Evolutionary conservation across 2,329 filamentous ascomycete species (phyloP).

Genomic region (Monilinia laxa): DNA sequence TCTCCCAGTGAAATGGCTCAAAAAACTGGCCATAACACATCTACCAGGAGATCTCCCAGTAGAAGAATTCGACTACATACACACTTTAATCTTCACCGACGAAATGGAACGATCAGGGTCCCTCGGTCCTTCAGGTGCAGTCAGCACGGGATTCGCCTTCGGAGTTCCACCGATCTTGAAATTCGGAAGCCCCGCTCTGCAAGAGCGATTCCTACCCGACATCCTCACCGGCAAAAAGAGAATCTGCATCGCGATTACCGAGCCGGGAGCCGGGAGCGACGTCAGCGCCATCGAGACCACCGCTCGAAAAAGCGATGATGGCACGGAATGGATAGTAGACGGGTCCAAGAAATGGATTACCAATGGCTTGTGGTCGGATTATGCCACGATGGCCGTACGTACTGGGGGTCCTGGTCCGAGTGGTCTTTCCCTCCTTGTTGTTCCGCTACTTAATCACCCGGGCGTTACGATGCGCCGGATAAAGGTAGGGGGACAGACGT

Average conservation of each 20-base stretch:
- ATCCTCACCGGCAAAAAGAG: slow-evolving; percentile 65
- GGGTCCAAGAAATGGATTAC: slow-evolving; percentile 76
- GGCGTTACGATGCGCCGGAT: slow-evolving; percentile 68
- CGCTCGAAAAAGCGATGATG: slow-evolving; percentile 60
- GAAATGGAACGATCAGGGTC: slow-evolving; percentile 67
- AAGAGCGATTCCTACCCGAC: slow-evolving; percentile 66
- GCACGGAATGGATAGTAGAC: slow-evolving; percentile 68
- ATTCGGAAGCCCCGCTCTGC: slow-evolving; percentile 60
- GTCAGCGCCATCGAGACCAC: slow-evolving; percentile 72
- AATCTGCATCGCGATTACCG: slow-evolving; percentile 75
- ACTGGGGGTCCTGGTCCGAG: slow-evolving; percentile 62
- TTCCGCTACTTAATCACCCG: slow-evolving; percentile 65
- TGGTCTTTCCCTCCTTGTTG: slow-evolving; percentile 66
- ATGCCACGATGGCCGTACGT: slow-evolving; percentile 66
- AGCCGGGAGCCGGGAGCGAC: slow-evolving; percentile 71
- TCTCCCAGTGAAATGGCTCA: slow-evolving; percentile 66
- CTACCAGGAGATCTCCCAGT: slow-evolving; percentile 65
- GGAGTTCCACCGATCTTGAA: slow-evolving; percentile 71
- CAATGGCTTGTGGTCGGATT: slow-evolving; percentile 69
- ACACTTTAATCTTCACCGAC: slow-evolving; percentile 67
- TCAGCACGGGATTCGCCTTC: slow-evolving; percentile 71
- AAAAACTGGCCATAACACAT: slow-evolving; percentile 62
- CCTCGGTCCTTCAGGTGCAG: slow-evolving; percentile 59
- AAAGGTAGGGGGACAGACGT: slow-evolving; percentile 63
- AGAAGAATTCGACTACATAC: slow-evolving; percentile 72